phyloP scores from a whole-genome alignment of 2,329 filamentous ascomycete species.

The Nannizzia gypsea region DNA sequence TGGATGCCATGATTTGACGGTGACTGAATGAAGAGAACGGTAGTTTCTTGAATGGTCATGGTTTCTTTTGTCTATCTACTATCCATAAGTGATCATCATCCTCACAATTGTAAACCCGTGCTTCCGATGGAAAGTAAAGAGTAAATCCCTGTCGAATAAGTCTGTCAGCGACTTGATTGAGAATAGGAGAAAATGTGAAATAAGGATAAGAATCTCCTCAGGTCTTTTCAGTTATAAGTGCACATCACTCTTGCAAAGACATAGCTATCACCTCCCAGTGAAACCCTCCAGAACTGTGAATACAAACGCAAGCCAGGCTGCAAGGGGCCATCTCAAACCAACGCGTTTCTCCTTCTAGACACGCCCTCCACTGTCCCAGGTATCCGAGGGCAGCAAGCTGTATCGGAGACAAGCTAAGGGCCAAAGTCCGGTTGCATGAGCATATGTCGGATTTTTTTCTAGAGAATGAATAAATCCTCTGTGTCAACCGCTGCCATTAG shows the following conservation, averaged over 20 bases:
- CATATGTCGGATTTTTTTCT: background rate
- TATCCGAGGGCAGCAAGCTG: background rate
- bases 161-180: background rate
- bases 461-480: too few species aligned
- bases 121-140: background rate
- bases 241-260: slow-evolving; percentile 25
- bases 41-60: background rate
- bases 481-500: slow-evolving; percentile 35
- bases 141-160: background rate
- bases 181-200: background rate
- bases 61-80: background rate
- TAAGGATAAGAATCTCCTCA: slow-evolving; percentile 25
- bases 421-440: background rate
- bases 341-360: background rate
- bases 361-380: background rate
- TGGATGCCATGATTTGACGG: background rate
- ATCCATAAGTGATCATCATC: background rate
- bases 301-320: background rate
- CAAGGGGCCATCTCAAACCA: background rate
- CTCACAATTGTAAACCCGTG: background rate
- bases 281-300: background rate
- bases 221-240: slow-evolving; percentile 35
- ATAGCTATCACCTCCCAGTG: background rate
- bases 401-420: background rate
- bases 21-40: background rate